phyloP scores from a whole-genome alignment of 2,329 filamentous ascomycete species.

The Penicillium sp. region DNA sequence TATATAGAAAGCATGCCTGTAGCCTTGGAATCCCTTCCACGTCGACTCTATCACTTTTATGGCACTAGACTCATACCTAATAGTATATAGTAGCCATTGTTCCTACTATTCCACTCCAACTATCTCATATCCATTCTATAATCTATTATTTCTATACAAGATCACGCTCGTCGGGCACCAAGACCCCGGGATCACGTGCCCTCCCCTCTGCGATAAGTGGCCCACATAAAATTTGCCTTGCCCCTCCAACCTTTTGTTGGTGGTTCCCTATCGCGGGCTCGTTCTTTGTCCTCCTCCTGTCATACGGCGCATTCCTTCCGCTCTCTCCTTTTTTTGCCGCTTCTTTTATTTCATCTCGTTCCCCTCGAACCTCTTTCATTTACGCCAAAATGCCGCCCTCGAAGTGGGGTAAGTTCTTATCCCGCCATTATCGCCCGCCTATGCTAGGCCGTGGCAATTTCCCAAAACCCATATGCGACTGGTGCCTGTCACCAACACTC shows the following conservation, averaged over 20 bases:
- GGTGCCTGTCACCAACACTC: not conserved
- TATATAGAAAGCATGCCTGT: too few species aligned
- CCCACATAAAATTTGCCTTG: slow-evolving; percentile 36
- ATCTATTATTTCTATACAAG: too few species aligned
- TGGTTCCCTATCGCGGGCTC: slow-evolving; percentile 21
- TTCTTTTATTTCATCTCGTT: not conserved
- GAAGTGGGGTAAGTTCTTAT: slow-evolving; percentile 53
- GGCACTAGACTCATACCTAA: too few species aligned
- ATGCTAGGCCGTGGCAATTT: not conserved
- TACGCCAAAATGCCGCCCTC: slow-evolving; percentile 50
- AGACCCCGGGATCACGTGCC: slow-evolving; percentile 26
- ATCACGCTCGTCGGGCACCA: slow-evolving; percentile 27
- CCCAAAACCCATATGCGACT: not conserved
- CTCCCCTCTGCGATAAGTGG: slow-evolving; percentile 26
- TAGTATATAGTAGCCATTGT: too few species aligned
- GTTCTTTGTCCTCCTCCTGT: slow-evolving; percentile 15
- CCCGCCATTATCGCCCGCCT: slow-evolving; percentile 14
- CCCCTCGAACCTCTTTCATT: slow-evolving; percentile 16
- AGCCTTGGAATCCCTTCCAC: too few species aligned
- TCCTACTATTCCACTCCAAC: too few species aligned
- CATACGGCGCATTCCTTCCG: slow-evolving; percentile 18
- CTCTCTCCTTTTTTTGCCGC: slow-evolving; percentile 1
- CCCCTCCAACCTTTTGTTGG: slow-evolving; percentile 26
- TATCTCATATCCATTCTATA: too few species aligned
- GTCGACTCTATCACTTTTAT: too few species aligned